Base-by-base conservation (phyloP, 1,139 yeast species). In the Suhomyces panamericanus region DNA sequence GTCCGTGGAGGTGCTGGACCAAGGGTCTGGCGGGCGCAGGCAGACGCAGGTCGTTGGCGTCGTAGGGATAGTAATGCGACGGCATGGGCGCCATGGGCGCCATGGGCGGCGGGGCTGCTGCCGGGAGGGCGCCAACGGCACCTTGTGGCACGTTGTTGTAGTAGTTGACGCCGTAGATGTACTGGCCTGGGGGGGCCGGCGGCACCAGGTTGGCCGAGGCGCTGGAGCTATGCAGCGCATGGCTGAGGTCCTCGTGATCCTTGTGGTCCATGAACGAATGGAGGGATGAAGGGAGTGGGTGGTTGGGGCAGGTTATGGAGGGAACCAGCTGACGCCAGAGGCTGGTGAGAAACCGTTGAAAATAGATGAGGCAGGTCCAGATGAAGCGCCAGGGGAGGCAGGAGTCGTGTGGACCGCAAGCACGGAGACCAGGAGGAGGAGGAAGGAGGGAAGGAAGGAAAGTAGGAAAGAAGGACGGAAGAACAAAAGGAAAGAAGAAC, bases 111-210 rank as follows among this genome's bases (percentile, higher is more conserved):
- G 24, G 24, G 17, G 17, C 5, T 17, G 5, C 17, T 17, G 17
- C 5, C 17, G 17, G 17, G 17, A 5, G 17, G 5, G 17, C 5
- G 5, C 17, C 17, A 3, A 17, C 17, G 17, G 17, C 5, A 4
- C 17, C 17, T 17, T 3, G 17, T 5, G 17, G 17, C 29, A 4
- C 30, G 36, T 8, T 17, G 36, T 4, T 15, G 15, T 41, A 41
- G 38, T 44, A 44, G 20, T 44, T 44, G 17, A 38, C 34, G 6
- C 47, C 42, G 32, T 44, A 44, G 8, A 40, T 24, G 17, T 37
- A 38, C 17, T 37, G 47, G 34, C 16, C 34, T 3, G 39, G 38
- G 14, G 37, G 40, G 6, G 27, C 26, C 7, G 32, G 30, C 1
- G 36, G 26, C 30, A 12, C 40, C 11, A 35, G 24, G 22, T 24